Conservation (phyloP, 495 filamentous ascomycete genomes). For the Tuber indicum region DNA sequence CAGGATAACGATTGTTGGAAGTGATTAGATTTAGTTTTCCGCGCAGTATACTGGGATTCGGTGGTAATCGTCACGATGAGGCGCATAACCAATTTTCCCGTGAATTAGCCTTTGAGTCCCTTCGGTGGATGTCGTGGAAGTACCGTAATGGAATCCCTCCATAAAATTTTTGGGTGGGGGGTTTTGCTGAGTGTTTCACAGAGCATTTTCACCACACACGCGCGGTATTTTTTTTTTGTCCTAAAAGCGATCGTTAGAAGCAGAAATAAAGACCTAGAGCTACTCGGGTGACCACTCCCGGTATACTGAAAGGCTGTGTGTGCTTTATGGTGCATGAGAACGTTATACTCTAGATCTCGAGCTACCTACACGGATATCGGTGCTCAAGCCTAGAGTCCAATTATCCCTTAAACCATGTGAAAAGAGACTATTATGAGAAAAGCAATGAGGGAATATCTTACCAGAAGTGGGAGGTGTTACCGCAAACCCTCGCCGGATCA, state of each 20-base stretch:
- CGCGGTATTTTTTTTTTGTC: not conserved
- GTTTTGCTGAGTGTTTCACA: not conserved
- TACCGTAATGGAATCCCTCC: not conserved
- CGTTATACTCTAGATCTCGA: not conserved
- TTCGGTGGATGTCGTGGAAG: not conserved
- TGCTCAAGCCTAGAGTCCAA: not conserved
- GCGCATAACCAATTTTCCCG: not conserved
- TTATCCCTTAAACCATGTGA: not conserved
- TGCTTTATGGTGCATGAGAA: not conserved
- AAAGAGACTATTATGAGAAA: not conserved
- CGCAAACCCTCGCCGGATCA: not conserved
- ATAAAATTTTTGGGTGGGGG: not conserved
- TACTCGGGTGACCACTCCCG: not conserved
- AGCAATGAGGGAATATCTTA: not conserved
- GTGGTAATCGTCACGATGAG: not conserved
- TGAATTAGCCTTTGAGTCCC: not conserved
- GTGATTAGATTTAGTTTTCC: constrained; percentile 6
- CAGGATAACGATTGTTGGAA: constrained; percentile 29
- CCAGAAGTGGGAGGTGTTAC: not conserved
- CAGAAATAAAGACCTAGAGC: not conserved
- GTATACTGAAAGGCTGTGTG: not conserved
- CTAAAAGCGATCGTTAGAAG: not conserved
- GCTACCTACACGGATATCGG: not conserved
- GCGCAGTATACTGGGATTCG: not conserved
- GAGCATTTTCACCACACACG: not conserved